Percentiles rank a stretch among this genome's conserved stretches.
Conservation (phyloP, 2,329 filamentous ascomycete genomes). For the Boeremia exigua region DNA sequence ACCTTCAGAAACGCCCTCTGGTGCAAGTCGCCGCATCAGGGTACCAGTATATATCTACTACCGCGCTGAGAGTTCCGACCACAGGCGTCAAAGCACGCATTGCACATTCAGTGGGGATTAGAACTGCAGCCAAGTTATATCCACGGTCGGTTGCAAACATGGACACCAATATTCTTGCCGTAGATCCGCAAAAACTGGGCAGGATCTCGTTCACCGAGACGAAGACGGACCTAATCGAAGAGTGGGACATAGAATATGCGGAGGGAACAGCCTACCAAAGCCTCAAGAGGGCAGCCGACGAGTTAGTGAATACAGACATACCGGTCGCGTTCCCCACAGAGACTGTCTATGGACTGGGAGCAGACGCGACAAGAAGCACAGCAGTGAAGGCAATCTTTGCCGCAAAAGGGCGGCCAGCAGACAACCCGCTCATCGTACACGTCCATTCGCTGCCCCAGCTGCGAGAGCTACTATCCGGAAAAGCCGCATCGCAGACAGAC, state of each 20-base stretch:
- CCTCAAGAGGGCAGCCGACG: constrained; percentile 69
- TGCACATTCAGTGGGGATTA: background rate
- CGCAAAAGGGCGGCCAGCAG: constrained; percentile 86
- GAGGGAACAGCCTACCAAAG: constrained; percentile 55
- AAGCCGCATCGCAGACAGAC: constrained; percentile 1
- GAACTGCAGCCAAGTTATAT: constrained; percentile 1
- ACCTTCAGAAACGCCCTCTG: constrained; percentile 28
- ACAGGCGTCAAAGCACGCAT: constrained; percentile 2
- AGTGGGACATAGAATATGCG: constrained; percentile 44
- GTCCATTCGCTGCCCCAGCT: constrained; percentile 82
- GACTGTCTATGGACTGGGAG: constrained; percentile 96
- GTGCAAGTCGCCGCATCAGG: constrained; percentile 34
- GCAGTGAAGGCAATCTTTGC: constrained; percentile 91
- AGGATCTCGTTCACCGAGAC: constrained; percentile 38
- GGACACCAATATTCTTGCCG: constrained; percentile 49
- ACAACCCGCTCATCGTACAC: constrained; percentile 96
- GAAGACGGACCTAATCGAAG: constrained; percentile 43
- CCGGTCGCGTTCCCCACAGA: constrained; percentile 97
- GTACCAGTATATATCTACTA: constrained; percentile 16
- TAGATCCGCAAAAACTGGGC: constrained; percentile 51
- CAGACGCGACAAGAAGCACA: constrained; percentile 84
- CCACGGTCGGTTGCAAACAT: constrained; percentile 22
- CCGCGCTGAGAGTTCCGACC: constrained; percentile 33
- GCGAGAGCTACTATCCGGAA: constrained; percentile 61
- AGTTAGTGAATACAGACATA: constrained; percentile 68